A percentile compares a stretch with the other conserved stretches of the same genome.
Conservation (phyloP, 371 early-diverging fungal genomes). For the Mortierella sp. region DNA sequence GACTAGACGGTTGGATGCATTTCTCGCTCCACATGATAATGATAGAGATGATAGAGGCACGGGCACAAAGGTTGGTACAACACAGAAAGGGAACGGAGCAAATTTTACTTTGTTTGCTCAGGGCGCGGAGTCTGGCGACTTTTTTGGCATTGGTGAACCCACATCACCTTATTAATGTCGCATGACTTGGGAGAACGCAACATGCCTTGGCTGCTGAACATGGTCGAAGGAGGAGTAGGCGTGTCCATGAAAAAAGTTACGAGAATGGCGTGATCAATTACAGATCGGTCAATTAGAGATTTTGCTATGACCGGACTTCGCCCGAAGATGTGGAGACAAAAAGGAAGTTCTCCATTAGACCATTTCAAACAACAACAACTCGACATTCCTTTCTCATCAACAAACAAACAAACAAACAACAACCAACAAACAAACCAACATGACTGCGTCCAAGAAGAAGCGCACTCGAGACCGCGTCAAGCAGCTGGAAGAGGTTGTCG, state of each 20-base stretch:
- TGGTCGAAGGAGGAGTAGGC: background rate
- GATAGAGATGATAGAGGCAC: background rate
- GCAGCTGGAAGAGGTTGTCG: background rate
- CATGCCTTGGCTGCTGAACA: no score
- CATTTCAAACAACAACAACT: background rate
- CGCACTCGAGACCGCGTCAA: background rate
- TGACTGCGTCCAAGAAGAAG: background rate
- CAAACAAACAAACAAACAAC: background rate
- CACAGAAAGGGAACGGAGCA: background rate
- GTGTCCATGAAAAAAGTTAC: background rate
- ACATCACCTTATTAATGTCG: background rate
- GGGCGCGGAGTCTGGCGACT: background rate
- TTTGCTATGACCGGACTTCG: background rate
- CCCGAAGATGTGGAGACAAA: background rate
- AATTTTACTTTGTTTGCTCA: no score
- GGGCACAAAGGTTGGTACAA: background rate
- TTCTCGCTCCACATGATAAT: constrained; percentile 3
- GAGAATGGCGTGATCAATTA: background rate
- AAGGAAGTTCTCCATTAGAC: background rate
- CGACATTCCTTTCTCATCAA: background rate
- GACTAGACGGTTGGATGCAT: background rate
- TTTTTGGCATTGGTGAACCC: background rate
- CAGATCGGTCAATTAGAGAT: background rate
- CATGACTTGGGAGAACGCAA: no score
- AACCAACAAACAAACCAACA: background rate